phyloP scores from a whole-genome alignment of 1,284 basidiomycete genomes.

The Trichosporon inkin region DNA sequence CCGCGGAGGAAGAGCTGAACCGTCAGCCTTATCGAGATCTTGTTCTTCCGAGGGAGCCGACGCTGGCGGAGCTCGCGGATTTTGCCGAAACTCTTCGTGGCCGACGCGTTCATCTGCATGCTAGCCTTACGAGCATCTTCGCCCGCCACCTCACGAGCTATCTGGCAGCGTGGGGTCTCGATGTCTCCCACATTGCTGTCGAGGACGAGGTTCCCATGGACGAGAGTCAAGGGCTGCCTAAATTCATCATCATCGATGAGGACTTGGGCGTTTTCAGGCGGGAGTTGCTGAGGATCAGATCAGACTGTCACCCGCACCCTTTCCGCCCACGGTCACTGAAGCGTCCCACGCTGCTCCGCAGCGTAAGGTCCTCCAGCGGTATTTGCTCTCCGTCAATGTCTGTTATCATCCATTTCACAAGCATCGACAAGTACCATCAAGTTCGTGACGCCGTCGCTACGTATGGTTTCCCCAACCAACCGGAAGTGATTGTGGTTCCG shows the following conservation, averaged over 20 bases:
- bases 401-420: constrained; percentile 84
- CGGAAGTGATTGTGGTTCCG: constrained; percentile 89
- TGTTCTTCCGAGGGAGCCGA: constrained; percentile 63
- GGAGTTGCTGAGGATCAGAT: constrained; percentile 62
- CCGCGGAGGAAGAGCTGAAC: constrained; percentile 54
- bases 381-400: constrained; percentile 55
- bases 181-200: constrained; percentile 73
- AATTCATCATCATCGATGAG: constrained; percentile 83
- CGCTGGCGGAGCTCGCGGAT: constrained; percentile 65
- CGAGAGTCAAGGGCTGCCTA: constrained; percentile 10
- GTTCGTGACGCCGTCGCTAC: constrained; percentile 76
- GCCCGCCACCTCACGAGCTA: constrained; percentile 86
- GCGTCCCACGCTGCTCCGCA: constrained; percentile 50
- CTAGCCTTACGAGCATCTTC: constrained; percentile 74
- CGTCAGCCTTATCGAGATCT: constrained; percentile 55
- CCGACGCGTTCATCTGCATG: constrained; percentile 74
- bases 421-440: constrained; percentile 76
- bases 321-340: constrained; percentile 12
- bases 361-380: constrained; percentile 51
- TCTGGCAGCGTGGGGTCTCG: constrained; percentile 88
- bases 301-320: constrained; percentile 54
- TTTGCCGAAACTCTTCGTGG: constrained; percentile 79
- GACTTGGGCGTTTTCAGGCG: constrained; percentile 70
- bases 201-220: constrained; percentile 32
- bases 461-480: constrained; percentile 47